Conservation (phyloP, 2,329 filamentous ascomycete species). For the Drechslera avenae region DNA sequence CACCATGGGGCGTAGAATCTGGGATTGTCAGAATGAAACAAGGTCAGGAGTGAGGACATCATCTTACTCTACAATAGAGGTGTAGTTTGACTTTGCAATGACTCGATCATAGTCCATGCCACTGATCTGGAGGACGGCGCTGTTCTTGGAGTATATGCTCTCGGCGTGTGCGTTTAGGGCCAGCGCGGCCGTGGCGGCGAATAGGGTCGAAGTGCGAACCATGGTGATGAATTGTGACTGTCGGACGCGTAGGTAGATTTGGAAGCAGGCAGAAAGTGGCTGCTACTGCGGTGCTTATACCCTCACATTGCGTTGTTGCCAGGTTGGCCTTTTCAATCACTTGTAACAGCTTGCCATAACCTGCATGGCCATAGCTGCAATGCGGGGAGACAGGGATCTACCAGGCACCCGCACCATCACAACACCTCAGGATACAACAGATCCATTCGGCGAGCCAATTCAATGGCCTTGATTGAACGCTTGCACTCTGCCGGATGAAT, state of each 20-base stretch:
- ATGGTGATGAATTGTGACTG: slow-evolving; percentile 26
- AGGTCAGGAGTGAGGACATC: neutral
- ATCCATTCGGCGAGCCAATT: too few relatives aligned
- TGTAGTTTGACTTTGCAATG: slow-evolving; percentile 88
- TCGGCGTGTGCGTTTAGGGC: slow-evolving; percentile 71
- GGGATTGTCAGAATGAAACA: slow-evolving; percentile 47
- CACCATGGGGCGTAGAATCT: slow-evolving; percentile 99
- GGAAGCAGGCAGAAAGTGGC: slow-evolving; percentile 7
- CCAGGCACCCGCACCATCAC: slow-evolving; percentile 1
- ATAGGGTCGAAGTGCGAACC: slow-evolving; percentile 45
- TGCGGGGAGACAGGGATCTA: slow-evolving; percentile 15
- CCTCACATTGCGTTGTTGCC: slow-evolving; percentile 24
- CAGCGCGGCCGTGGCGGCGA: slow-evolving; percentile 64
- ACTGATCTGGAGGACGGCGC: slow-evolving; percentile 82
- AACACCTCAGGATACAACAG: too few relatives aligned
- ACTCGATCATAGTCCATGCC: slow-evolving; percentile 78
- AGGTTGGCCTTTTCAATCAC: slow-evolving; percentile 17
- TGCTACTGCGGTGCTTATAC: slow-evolving; percentile 14
- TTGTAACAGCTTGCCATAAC: slow-evolving; percentile 11
- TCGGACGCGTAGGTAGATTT: slow-evolving; percentile 5
- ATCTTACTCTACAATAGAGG: slow-evolving; percentile 62
- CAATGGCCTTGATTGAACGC: too few relatives aligned
- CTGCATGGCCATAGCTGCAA: slow-evolving; percentile 13
- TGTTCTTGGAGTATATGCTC: slow-evolving; percentile 82
- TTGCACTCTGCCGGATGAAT: too few relatives aligned